A percentile compares a stretch with the other conserved stretches of the same genome.
These are phyloP conservation scores for Mycena vulgaris DNA, from an alignment of 768 basidiomycete species.

Conservation along the genomic window DNA sequence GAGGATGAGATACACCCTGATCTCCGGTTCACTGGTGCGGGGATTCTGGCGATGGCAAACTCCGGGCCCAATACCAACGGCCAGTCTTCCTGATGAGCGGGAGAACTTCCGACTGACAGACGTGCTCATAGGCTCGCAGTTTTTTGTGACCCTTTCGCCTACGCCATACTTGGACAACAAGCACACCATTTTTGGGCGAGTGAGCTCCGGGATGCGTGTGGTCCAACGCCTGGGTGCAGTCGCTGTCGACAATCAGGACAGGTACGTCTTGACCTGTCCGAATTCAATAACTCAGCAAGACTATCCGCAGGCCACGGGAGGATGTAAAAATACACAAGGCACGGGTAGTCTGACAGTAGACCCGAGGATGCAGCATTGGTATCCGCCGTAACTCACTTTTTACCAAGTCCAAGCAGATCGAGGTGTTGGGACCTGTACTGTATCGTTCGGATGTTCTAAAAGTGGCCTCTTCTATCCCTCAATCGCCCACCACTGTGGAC, in stretches of 20 bases:
- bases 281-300: conserved; percentile 12
- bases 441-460: no score
- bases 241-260: conserved; percentile 89
- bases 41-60: conserved; percentile 98
- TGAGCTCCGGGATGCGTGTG: conserved; percentile 92
- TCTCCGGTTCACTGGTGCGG: conserved; percentile 94
- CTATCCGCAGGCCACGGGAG: conserved; percentile 68
- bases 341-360: conserved; percentile 46
- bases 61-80: conserved; percentile 95
- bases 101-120: not conserved
- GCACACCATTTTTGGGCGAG: conserved; percentile 93
- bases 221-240: conserved; percentile 94
- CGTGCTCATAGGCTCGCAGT: conserved; percentile 84
- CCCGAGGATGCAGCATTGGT: no score
- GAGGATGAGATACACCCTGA: conserved; percentile 95
- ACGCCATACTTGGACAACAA: conserved; percentile 90
- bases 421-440: no score
- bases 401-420: no score
- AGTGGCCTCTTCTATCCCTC: no score
- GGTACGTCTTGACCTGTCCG: conserved; percentile 60
- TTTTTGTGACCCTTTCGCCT: conserved; percentile 89
- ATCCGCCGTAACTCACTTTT: no score
- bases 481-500: no score
- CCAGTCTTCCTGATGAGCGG: conserved; percentile 38
- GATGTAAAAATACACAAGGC: conserved; percentile 94